These are phyloP conservation scores for Picea abies DNA, from an alignment of 83 land plant genomes.

Conservation along the genomic window DNA sequence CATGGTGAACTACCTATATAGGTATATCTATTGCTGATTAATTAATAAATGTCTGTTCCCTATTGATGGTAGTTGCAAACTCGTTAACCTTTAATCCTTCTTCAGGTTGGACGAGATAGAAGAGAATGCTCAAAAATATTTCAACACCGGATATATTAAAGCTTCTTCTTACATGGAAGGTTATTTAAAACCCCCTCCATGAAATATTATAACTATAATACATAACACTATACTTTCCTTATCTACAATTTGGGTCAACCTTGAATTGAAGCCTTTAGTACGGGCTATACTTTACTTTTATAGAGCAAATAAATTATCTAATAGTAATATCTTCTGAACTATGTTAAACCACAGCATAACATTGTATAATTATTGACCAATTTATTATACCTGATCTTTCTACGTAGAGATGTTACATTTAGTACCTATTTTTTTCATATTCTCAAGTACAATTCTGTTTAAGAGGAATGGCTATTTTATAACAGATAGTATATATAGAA, in stretches of 20 bases:
- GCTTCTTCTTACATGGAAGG: slow-evolving; percentile 41
- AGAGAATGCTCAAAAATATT: slow-evolving; percentile 79
- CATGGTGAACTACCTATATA: slow-evolving; percentile 92
- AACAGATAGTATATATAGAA: background rate
- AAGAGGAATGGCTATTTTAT: background rate
- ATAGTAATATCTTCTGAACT: background rate
- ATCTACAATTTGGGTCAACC: background rate
- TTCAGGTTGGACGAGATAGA: slow-evolving; percentile 84
- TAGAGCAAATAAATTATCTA: background rate
- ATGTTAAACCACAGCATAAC: background rate
- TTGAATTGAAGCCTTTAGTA: background rate
- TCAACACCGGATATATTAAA: slow-evolving; percentile 54
- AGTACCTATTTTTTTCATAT: background rate
- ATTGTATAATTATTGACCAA: background rate
- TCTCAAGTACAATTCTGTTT: background rate
- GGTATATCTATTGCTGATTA: slow-evolving; percentile 31
- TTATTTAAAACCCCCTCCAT: slow-evolving; percentile 8
- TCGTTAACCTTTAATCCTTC: background rate
- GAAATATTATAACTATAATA: background rate
- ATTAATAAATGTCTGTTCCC: background rate
- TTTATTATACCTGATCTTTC: background rate
- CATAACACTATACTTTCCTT: background rate
- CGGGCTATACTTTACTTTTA: background rate
- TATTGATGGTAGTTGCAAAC: background rate
- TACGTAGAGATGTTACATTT: background rate